A percentile compares a stretch with the other conserved stretches of the same genome.
These are phyloP conservation scores for Trichoderma parareesei DNA, from an alignment of 495 filamentous ascomycete species.

Conservation along the genomic window DNA sequence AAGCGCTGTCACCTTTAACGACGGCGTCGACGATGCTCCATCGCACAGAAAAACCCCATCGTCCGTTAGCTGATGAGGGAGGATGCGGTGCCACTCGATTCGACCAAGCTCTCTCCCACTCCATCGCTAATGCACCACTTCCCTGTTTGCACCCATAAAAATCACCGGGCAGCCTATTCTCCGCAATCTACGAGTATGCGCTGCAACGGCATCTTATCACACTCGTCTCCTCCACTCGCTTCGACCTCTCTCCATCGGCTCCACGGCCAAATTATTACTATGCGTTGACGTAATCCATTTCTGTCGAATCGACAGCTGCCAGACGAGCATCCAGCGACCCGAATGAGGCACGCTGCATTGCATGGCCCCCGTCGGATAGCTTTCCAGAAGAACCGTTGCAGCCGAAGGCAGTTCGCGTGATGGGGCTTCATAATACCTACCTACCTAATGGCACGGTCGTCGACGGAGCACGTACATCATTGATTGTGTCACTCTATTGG, in stretches of 20 bases:
- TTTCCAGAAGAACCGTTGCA: not conserved
- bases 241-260: not conserved
- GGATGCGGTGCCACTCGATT: not conserved
- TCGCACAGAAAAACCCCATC: too few species aligned
- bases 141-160: not conserved
- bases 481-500: too few species aligned
- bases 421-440: too few species aligned
- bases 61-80: too few species aligned
- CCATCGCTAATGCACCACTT: not conserved
- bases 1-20: too few species aligned
- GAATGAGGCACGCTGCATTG: not conserved
- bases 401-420: not conserved
- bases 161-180: too few species aligned
- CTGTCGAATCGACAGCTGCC: not conserved
- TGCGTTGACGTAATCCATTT: slow-evolving; percentile 1
- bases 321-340: not conserved
- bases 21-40: not conserved
- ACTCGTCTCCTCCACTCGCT: not conserved
- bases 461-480: too few species aligned
- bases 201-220: not conserved
- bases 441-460: too few species aligned
- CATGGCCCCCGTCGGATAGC: not conserved
- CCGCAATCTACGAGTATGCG: too few species aligned
- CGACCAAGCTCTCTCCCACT: not conserved
- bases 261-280: not conserved